These are phyloP conservation scores for Kodamaea hsintzibuensis DNA, from an alignment of 805 yeast species.

Conservation along the genomic window DNA sequence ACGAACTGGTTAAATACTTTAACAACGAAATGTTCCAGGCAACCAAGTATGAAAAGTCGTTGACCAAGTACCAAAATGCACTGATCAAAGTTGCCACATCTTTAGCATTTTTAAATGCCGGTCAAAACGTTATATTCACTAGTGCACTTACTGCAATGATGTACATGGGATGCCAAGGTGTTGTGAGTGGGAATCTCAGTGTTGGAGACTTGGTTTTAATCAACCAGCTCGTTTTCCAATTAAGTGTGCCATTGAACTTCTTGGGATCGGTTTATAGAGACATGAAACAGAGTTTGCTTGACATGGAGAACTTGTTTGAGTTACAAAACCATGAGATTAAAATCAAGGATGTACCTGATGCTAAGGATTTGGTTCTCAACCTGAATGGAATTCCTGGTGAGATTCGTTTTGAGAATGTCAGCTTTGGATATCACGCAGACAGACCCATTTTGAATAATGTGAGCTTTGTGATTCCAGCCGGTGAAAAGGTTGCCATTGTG, in stretches of 20 bases:
- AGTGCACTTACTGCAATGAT: slow-evolving; percentile 93
- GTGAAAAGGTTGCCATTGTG: slow-evolving; percentile 87
- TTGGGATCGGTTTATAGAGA: slow-evolving; percentile 95
- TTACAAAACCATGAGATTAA: slow-evolving; percentile 73
- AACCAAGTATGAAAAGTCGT: slow-evolving; percentile 72
- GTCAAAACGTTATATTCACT: slow-evolving; percentile 80
- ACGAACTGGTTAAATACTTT: slow-evolving; percentile 92
- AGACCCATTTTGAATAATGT: slow-evolving; percentile 83
- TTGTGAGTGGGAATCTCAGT: slow-evolving; percentile 75
- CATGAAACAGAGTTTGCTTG: slow-evolving; percentile 85
- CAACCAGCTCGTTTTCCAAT: slow-evolving; percentile 93
- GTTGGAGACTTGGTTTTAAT: slow-evolving; percentile 95
- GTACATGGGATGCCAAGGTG: slow-evolving; percentile 97
- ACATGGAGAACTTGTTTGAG: slow-evolving; percentile 93
- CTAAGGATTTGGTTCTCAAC: slow-evolving; percentile 57
- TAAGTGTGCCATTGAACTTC: slow-evolving; percentile 92
- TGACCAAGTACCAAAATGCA: slow-evolving; percentile 71
- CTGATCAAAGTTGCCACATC: slow-evolving; percentile 84
- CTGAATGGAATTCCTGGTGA: slow-evolving; percentile 58
- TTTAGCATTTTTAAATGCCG: slow-evolving; percentile 73
- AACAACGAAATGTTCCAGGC: slow-evolving; percentile 86
- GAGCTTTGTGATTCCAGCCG: slow-evolving; percentile 84
- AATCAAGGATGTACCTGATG: slow-evolving; percentile 62
- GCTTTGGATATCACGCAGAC: slow-evolving; percentile 89
- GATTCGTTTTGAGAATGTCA: slow-evolving; percentile 84